These are phyloP conservation scores for Actinidia chinensis DNA, from an alignment of 179 eudicot species.

Conservation along the genomic window DNA sequence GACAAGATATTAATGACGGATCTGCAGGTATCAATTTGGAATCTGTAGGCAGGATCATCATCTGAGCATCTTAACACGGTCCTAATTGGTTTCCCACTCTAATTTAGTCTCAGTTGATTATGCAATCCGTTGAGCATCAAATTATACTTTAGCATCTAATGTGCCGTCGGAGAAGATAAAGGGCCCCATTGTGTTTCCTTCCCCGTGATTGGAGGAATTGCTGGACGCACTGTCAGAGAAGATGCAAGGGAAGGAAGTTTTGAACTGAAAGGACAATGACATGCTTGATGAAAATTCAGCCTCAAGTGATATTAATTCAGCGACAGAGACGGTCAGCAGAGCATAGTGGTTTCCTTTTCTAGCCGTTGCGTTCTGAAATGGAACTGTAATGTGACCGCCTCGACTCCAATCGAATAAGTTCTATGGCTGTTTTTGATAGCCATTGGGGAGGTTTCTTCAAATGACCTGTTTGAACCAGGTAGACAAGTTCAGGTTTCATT, in stretches of 20 bases:
- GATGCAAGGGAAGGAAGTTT: constrained; percentile 28
- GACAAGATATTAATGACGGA: constrained; percentile 24
- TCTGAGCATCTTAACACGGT: constrained; percentile 25
- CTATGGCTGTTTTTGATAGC: constrained; percentile 92
- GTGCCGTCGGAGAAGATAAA: constrained; percentile 22
- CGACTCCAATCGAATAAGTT: constrained; percentile 80
- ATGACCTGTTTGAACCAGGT: constrained; percentile 94
- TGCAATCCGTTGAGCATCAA: constrained; percentile 17
- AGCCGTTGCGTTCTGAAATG: constrained; percentile 83
- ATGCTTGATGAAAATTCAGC: constrained; percentile 41
- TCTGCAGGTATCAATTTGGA: constrained; percentile 28
- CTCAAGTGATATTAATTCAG: constrained; percentile 50
- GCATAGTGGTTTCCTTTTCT: constrained; percentile 96
- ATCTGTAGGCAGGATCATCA: constrained; percentile 24
- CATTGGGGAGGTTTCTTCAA: constrained; percentile 81
- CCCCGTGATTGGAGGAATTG: constrained; percentile 24
- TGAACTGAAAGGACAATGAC: constrained; percentile 22
- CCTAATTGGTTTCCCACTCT: constrained; percentile 19
- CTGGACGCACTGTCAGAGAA: constrained; percentile 30
- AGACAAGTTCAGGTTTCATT: constrained; percentile 15
- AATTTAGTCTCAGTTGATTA: constrained; percentile 34
- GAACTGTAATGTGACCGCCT: constrained; percentile 91
- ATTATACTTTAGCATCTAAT: constrained; percentile 34
- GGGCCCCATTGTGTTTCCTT: constrained; percentile 20
- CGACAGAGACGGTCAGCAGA: constrained; percentile 71